Conservation (phyloP, 2,329 filamentous ascomycete genomes). For the Claviceps paspali region DNA sequence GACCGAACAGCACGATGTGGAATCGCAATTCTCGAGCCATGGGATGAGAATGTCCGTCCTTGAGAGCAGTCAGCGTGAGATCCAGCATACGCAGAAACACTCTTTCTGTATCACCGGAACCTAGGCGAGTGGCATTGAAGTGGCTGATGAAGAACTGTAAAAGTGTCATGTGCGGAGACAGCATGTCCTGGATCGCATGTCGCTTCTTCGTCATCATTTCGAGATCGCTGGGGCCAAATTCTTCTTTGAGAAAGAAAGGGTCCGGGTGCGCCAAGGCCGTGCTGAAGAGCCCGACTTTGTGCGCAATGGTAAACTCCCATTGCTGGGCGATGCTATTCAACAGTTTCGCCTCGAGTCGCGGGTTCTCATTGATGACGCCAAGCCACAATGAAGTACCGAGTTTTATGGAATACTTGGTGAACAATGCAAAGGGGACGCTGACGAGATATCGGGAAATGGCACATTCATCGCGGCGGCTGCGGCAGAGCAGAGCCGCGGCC, state of each 20-base stretch:
- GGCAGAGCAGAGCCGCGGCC: constrained; percentile 75
- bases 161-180: constrained; percentile 74
- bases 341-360: constrained; percentile 71
- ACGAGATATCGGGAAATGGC: constrained; percentile 78
- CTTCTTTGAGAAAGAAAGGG: constrained; percentile 80
- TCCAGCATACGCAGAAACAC: constrained; percentile 71
- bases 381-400: constrained; percentile 92
- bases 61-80: constrained; percentile 61
- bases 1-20: constrained; percentile 67
- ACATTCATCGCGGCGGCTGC: constrained; percentile 57
- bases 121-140: constrained; percentile 82
- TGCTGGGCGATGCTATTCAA: constrained; percentile 76
- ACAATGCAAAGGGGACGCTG: constrained; percentile 79
- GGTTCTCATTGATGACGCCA: constrained; percentile 92
- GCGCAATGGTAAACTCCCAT: constrained; percentile 75
- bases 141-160: constrained; percentile 87
- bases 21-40: constrained; percentile 87
- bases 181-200: constrained; percentile 63
- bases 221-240: constrained; percentile 84
- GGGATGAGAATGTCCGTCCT: constrained; percentile 59
- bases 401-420: constrained; percentile 91
- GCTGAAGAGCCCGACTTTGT: constrained; percentile 69
- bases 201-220: constrained; percentile 58
- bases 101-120: constrained; percentile 65
- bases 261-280: constrained; percentile 57